Percentiles rank a stretch among this genome's conserved stretches.
These are phyloP conservation scores for Fusarium decemcellulare DNA, from an alignment of 2,329 filamentous ascomycete species.

Conservation along the genomic window DNA sequence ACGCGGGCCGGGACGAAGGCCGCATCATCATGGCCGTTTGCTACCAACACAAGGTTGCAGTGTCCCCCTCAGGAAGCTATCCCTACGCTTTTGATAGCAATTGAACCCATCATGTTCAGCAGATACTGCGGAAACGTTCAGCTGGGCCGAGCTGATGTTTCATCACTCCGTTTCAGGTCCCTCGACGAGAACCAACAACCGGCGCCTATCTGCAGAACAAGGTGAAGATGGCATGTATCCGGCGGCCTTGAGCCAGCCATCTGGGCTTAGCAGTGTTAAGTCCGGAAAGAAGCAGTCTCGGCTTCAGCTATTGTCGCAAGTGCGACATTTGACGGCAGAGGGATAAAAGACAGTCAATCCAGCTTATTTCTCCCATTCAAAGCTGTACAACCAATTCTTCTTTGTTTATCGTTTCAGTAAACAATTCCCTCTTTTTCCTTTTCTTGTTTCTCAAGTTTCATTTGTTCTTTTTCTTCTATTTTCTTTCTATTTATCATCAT, in stretches of 20 bases:
- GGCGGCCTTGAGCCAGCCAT: background rate
- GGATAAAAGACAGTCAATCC: constrained; percentile 1
- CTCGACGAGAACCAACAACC: background rate
- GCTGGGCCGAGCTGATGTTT: no score
- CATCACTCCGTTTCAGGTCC: background rate
- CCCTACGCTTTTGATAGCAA: no score
- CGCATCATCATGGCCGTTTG: background rate
- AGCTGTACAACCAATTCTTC: constrained; percentile 1
- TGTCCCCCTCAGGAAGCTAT: background rate
- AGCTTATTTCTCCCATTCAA: background rate
- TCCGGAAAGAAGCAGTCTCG: background rate
- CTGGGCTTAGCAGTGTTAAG: no score
- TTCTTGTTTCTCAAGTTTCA: background rate
- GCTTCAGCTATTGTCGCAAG: background rate
- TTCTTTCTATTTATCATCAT: constrained; percentile 16
- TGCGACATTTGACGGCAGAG: background rate
- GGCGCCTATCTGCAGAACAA: constrained; percentile 33
- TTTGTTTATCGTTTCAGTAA: background rate
- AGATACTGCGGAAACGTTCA: no score
- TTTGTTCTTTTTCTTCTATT: background rate
- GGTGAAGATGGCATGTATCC: background rate
- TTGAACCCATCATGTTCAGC: no score
- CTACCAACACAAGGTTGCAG: constrained; percentile 14
- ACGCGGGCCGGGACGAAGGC: constrained; percentile 48
- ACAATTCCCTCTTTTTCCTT: background rate